Percentiles rank a stretch among this genome's conserved stretches.
Conservation (phyloP, 2,329 filamentous ascomycete species). For the Aureobasidium leucospermi region DNA sequence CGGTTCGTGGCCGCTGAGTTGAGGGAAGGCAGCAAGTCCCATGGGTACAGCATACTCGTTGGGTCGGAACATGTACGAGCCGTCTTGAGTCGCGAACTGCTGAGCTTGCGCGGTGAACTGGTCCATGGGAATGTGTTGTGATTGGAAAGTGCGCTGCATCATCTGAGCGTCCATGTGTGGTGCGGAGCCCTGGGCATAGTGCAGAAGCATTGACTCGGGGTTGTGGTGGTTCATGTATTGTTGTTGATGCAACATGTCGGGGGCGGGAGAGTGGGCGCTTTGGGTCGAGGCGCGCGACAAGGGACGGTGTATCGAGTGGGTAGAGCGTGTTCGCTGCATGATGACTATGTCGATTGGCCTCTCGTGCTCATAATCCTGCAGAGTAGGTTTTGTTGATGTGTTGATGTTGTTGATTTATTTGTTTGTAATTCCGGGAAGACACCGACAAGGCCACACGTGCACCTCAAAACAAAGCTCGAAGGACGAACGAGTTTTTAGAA, state of each 20-base stretch:
- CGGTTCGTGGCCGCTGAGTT: constrained; percentile 15
- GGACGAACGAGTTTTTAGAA: neutral
- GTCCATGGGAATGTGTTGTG: constrained; percentile 14
- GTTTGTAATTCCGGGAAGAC: constrained; percentile 10
- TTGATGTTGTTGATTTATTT: constrained; percentile 14
- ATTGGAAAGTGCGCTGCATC: constrained; percentile 16
- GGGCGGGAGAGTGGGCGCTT: constrained; percentile 17
- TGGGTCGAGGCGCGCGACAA: constrained; percentile 18
- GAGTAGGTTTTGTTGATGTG: constrained; percentile 10
- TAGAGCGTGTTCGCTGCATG: constrained; percentile 18
- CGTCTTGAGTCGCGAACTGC: constrained; percentile 12
- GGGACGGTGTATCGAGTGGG: constrained; percentile 16
- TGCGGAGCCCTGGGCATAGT: constrained; percentile 15
- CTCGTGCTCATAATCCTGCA: constrained; percentile 4
- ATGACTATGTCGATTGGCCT: constrained; percentile 14
- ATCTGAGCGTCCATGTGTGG: constrained; percentile 16
- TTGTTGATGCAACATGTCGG: constrained; percentile 18
- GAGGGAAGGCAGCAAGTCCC: neutral
- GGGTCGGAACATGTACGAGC: constrained; percentile 12
- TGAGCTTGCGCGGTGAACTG: constrained; percentile 11
- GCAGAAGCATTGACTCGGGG: constrained; percentile 15
- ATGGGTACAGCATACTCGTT: constrained; percentile 10
- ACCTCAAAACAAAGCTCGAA: neutral
- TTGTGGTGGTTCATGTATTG: constrained; percentile 14
- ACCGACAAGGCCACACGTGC: constrained; percentile 7